Conservation (phyloP, 106 monocot species). For the Dendrobium catenatum region DNA sequence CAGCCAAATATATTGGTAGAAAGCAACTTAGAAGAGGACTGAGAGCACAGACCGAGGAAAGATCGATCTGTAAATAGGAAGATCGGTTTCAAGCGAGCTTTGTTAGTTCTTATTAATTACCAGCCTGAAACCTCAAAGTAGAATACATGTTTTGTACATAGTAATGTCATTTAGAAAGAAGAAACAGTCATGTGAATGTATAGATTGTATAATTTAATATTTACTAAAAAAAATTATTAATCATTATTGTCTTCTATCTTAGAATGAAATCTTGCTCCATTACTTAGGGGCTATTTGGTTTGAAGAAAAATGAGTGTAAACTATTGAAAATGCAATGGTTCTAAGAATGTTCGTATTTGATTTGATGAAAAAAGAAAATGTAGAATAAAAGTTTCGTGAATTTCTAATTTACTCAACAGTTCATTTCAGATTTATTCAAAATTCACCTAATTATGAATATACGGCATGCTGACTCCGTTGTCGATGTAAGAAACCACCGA, state of each 20-base stretch:
- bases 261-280: neutral
- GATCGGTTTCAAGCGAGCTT: neutral
- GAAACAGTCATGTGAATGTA: neutral
- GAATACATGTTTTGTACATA: neutral
- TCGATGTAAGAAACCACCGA: no score
- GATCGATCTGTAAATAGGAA: neutral
- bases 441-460: no score
- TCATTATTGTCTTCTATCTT: neutral
- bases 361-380: no score
- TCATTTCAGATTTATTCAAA: no score
- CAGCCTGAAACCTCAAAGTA: neutral
- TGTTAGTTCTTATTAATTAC: no score
- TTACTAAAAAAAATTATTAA: neutral
- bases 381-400: no score
- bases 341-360: no score
- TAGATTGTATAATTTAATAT: neutral
- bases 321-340: no score
- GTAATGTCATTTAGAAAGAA: neutral
- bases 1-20: slow-evolving; percentile 8
- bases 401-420: no score
- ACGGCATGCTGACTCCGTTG: no score
- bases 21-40: neutral
- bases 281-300: no score
- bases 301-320: no score
- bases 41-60: neutral